These are phyloP conservation scores for Cryptosporidium muris DNA, from an alignment of 169 alveolate species.

Conservation along the genomic window DNA sequence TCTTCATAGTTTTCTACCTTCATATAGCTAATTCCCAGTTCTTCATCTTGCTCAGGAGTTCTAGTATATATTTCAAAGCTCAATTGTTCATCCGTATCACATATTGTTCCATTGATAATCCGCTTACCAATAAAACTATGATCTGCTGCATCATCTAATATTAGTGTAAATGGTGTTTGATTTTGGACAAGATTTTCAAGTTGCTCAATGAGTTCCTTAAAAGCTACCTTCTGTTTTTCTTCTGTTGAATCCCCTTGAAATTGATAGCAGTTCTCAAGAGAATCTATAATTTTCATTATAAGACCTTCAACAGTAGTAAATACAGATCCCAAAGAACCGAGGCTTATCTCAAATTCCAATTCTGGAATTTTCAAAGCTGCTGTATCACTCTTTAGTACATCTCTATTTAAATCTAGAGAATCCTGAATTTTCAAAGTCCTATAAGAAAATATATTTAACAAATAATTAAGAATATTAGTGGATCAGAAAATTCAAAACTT, in stretches of 20 bases:
- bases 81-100: conserved; percentile 73
- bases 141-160: conserved; percentile 91
- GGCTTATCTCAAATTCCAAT: conserved; percentile 89
- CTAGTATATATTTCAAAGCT: conserved; percentile 88
- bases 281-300: conserved; percentile 81
- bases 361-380: conserved; percentile 91
- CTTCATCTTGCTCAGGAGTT: conserved; percentile 91
- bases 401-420: conserved; percentile 91
- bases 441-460: background rate
- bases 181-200: conserved; percentile 75
- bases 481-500: conserved; percentile 22
- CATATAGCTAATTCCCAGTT: conserved; percentile 92
- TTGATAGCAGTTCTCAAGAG: conserved; percentile 85
- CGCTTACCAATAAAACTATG: conserved; percentile 89
- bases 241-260: conserved; percentile 93
- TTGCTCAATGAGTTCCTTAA: conserved; percentile 75
- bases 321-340: conserved; percentile 91
- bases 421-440: conserved; percentile 39
- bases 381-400: conserved; percentile 93
- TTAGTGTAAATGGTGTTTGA: conserved; percentile 79
- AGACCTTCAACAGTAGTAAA: conserved; percentile 97
- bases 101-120: conserved; percentile 79
- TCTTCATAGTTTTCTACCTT: conserved; percentile 82
- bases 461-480: background rate
- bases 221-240: conserved; percentile 72